Evolutionary conservation across 2,329 filamentous ascomycete genomes (phyloP).

Genomic region (Raffaelea arxii): DNA sequence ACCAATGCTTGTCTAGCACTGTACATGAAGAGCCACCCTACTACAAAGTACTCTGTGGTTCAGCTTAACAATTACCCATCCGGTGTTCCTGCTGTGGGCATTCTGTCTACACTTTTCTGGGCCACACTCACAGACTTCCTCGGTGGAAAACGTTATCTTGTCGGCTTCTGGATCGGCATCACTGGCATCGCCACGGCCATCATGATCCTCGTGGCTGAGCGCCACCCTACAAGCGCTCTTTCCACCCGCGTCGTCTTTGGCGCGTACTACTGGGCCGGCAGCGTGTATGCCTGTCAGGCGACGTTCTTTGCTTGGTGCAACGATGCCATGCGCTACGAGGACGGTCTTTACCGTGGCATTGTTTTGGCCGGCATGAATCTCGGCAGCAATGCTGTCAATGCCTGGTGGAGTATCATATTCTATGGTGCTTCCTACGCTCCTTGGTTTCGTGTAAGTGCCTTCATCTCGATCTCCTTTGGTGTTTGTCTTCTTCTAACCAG

Average conservation of each 20-base stretch:
- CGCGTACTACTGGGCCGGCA: constrained; percentile 61
- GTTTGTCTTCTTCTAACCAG: constrained; percentile 6
- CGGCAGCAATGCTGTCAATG: constrained; percentile 57
- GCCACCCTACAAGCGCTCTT: constrained; percentile 23
- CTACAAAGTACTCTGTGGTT: constrained; percentile 29
- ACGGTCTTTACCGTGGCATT: constrained; percentile 52
- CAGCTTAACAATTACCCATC: constrained; percentile 50
- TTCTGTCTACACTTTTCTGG: constrained; percentile 57
- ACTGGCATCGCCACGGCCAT: constrained; percentile 52
- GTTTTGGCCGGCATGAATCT: constrained; percentile 66
- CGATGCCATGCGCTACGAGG: constrained; percentile 55
- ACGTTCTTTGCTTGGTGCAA: constrained; percentile 72
- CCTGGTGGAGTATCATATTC: constrained; percentile 66
- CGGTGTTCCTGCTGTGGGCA: constrained; percentile 46
- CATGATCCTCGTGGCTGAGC: constrained; percentile 48
- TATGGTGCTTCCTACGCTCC: constrained; percentile 59
- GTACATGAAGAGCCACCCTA: constrained; percentile 39
- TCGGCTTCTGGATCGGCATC: constrained; percentile 57
- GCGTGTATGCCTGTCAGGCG: constrained; percentile 63
- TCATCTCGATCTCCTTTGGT: neutral
- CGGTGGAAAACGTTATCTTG: constrained; percentile 53
- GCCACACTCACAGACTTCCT: constrained; percentile 58
- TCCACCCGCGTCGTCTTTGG: constrained; percentile 48
- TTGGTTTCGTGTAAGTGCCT: constrained; percentile 46
- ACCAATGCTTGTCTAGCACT: constrained; percentile 48